Percentiles rank a stretch among this genome's conserved stretches.
Conservation (phyloP, 2,329 filamentous ascomycete genomes). For the Didymella exigua region DNA sequence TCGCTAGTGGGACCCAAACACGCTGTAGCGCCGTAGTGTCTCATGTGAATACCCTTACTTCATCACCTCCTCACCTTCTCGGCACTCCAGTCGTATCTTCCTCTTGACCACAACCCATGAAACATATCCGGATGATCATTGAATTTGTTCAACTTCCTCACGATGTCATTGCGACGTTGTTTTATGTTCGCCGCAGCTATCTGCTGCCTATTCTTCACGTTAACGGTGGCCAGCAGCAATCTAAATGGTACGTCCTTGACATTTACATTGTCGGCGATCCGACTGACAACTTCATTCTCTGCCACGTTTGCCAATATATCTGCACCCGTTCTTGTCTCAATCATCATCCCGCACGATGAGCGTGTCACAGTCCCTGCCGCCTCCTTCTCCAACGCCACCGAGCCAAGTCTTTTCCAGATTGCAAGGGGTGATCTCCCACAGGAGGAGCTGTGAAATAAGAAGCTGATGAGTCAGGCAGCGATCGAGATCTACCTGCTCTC, state of each 20-base stretch:
- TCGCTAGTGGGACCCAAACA: background rate
- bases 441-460: constrained; percentile 5
- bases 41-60: background rate
- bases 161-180: background rate
- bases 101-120: background rate
- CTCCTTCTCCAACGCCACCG: too few relatives aligned
- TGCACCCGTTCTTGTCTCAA: background rate
- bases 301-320: background rate
- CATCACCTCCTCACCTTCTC: background rate
- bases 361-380: background rate
- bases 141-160: too few relatives aligned
- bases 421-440: background rate
- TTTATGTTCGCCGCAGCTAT: background rate
- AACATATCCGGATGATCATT: too few relatives aligned
- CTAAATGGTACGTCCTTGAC: background rate
- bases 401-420: background rate
- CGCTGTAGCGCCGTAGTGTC: background rate
- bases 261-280: accelerated
- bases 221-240: background rate
- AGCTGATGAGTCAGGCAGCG: too few relatives aligned
- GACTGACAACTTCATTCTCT: background rate
- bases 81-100: background rate
- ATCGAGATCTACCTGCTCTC: too few relatives aligned
- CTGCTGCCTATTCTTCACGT: background rate
- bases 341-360: background rate